These are phyloP conservation scores for Aspergillus pseudoterreus DNA, from an alignment of 2,329 filamentous ascomycete genomes.

Conservation along the genomic window DNA sequence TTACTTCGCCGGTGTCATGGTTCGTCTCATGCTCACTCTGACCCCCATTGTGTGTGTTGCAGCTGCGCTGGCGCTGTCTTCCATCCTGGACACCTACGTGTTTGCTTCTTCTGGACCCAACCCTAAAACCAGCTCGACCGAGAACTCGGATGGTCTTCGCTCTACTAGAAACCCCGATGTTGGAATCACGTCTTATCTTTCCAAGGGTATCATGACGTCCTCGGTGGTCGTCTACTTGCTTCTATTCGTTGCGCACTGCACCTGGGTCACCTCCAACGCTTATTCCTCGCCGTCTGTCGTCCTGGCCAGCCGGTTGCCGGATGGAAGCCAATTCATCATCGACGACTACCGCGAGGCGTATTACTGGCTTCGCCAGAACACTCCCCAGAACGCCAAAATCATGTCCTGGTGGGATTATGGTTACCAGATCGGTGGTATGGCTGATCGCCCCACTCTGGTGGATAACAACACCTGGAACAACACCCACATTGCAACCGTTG, in stretches of 20 bases:
- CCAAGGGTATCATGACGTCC: constrained; percentile 73
- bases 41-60: constrained; percentile 95
- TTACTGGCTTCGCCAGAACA: constrained; percentile 99
- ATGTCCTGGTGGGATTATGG: constrained; percentile 99
- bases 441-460: constrained; percentile 90
- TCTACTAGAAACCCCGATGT: constrained; percentile 70
- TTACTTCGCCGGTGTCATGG: constrained; percentile 99
- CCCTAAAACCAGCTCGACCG: constrained; percentile 42
- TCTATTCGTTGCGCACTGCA: constrained; percentile 95
- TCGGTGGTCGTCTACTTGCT: constrained; percentile 76
- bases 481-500: constrained; percentile 97
- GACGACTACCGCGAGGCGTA: constrained; percentile 99
- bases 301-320: constrained; percentile 83
- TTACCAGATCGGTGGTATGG: constrained; percentile 99
- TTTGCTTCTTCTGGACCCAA: constrained; percentile 59
- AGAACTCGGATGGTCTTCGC: constrained; percentile 51
- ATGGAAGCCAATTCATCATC: constrained; percentile 96
- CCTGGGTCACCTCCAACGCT: constrained; percentile 98
- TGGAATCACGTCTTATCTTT: constrained; percentile 77
- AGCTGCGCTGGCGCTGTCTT: constrained; percentile 81
- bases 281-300: constrained; percentile 98
- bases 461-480: constrained; percentile 99
- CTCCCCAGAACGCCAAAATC: constrained; percentile 88
- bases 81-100: constrained; percentile 84
- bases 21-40: constrained; percentile 94